A percentile compares a stretch with the other conserved stretches of the same genome.
phyloP scores from a whole-genome alignment of 2,329 filamentous ascomycete genomes.

The Pseudocercospora crystallina region DNA sequence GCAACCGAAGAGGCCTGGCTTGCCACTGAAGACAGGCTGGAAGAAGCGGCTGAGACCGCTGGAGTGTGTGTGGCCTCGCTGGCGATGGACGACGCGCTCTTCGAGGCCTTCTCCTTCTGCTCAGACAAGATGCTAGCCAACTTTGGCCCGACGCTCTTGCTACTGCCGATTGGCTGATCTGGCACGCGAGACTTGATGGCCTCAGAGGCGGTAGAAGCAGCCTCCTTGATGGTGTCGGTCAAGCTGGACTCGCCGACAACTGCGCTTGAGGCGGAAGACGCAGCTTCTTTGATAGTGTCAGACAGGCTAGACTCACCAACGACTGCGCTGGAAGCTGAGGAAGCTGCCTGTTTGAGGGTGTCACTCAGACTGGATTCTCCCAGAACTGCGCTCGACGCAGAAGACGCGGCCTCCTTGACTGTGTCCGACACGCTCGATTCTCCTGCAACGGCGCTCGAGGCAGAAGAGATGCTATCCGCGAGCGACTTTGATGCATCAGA shows the following conservation, averaged over 20 bases:
- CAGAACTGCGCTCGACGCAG: conserved; percentile 14
- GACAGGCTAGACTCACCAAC: conserved; percentile 26
- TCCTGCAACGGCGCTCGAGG: conserved; percentile 12
- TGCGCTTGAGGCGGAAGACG: conserved; percentile 27
- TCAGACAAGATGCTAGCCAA: conserved; percentile 26
- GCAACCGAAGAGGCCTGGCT: conserved; percentile 31
- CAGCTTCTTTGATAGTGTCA: conserved; percentile 35
- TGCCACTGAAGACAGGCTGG: conserved; percentile 28
- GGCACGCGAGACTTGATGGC: conserved; percentile 1
- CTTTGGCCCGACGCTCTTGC: conserved; percentile 21
- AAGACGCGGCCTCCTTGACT: conserved; percentile 17
- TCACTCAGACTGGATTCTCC: conserved; percentile 14
- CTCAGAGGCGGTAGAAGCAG: conserved; percentile 13
- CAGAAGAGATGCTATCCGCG: conserved; percentile 9
- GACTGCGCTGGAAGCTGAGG: conserved; percentile 28
- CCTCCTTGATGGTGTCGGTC: conserved; percentile 34
- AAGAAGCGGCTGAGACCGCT: conserved; percentile 17
- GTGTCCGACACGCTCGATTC: conserved; percentile 17
- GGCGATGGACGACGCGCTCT: conserved; percentile 18
- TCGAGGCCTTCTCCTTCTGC: conserved; percentile 21
- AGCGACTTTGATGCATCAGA: conserved; percentile 17
- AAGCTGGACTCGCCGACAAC: conserved; percentile 29
- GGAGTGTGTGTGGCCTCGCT: conserved; percentile 13
- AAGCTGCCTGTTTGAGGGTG: conserved; percentile 23
- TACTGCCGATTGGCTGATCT: conserved; percentile 5